Conservation (phyloP, 108 stramenopile genomes). For the Discostella pseudostelligera region DNA sequence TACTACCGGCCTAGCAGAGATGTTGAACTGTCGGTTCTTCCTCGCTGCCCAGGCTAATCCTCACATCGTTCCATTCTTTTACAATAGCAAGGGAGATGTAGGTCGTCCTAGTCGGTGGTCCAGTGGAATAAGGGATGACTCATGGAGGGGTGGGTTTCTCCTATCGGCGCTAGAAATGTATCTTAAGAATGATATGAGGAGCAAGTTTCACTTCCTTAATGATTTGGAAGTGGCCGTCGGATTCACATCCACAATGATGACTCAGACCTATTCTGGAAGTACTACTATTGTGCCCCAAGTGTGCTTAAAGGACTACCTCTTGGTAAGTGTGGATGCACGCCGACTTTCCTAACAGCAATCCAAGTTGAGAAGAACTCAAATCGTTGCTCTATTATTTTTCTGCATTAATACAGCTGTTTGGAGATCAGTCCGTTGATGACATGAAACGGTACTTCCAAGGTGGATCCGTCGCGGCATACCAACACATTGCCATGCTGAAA, state of each 20-base stretch:
- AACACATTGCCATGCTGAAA: slow-evolving; percentile 81
- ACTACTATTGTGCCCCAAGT: slow-evolving; percentile 89
- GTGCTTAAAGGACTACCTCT: slow-evolving; percentile 64
- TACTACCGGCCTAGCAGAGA: slow-evolving; percentile 80
- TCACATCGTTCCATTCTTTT: slow-evolving; percentile 84
- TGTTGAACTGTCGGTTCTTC: slow-evolving; percentile 96
- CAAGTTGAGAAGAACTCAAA: not conserved
- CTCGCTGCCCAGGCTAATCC: slow-evolving; percentile 91
- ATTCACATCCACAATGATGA: slow-evolving; percentile 79
- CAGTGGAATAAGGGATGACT: slow-evolving; percentile 52
- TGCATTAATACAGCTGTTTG: slow-evolving; percentile 45
- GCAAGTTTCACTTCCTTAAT: slow-evolving; percentile 79
- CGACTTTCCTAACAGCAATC: not conserved
- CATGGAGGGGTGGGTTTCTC: slow-evolving; percentile 87
- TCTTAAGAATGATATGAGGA: slow-evolving; percentile 80
- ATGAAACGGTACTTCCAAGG: slow-evolving; percentile 67
- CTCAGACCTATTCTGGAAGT: slow-evolving; percentile 65
- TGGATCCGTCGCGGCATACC: slow-evolving; percentile 81
- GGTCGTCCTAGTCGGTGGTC: slow-evolving; percentile 87
- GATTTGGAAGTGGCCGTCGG: slow-evolving; percentile 87
- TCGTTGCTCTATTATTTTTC: not conserved
- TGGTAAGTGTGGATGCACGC: slow-evolving; percentile 32
- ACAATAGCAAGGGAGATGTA: slow-evolving; percentile 77
- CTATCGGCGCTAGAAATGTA: slow-evolving; percentile 55
- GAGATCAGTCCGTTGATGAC: slow-evolving; percentile 53